Evolutionary conservation across 1,139 yeast species (phyloP).

Genomic region (Sugiyamaella novakii): DNA sequence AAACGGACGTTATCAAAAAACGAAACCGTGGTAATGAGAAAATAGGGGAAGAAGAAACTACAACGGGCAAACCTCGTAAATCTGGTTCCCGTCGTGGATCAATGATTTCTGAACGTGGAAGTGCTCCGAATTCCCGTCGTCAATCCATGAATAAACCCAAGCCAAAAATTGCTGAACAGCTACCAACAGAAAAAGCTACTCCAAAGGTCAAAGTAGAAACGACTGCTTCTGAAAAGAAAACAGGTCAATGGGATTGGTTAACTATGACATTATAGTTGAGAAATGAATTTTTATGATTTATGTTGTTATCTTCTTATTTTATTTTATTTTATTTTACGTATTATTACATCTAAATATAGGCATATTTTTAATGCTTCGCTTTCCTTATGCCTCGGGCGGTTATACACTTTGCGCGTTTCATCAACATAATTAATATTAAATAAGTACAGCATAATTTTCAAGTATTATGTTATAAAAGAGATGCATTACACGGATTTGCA

Average conservation of each 20-base stretch:
- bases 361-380: not conserved
- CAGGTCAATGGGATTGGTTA: slow-evolving; percentile 42
- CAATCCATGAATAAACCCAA: slow-evolving; percentile 19
- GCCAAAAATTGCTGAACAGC: slow-evolving; percentile 14
- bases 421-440: not conserved
- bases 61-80: slow-evolving; percentile 20
- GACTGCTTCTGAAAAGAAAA: slow-evolving; percentile 18
- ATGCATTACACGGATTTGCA: too few relatives aligned
- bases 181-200: slow-evolving; percentile 7
- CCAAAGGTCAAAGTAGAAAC: not conserved
- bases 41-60: slow-evolving; percentile 21
- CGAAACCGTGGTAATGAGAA: slow-evolving; percentile 46
- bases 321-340: not conserved
- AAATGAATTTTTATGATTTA: slow-evolving; percentile 4
- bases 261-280: slow-evolving; percentile 38
- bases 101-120: slow-evolving; percentile 21
- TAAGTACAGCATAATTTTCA: not conserved
- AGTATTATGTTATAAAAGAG: too few relatives aligned
- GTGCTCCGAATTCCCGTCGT: slow-evolving; percentile 19
- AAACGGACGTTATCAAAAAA: slow-evolving; percentile 90
- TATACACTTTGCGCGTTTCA: too few relatives aligned
- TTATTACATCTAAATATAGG: not conserved
- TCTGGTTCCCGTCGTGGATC: slow-evolving; percentile 26
- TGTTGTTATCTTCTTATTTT: slow-evolving; percentile 2
- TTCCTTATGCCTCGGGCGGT: slow-evolving; percentile 8